Percentiles rank a stretch among this genome's conserved stretches.
These are phyloP conservation scores for Nidularia sp. DNA, from an alignment of 768 basidiomycete genomes.

Conservation along the genomic window DNA sequence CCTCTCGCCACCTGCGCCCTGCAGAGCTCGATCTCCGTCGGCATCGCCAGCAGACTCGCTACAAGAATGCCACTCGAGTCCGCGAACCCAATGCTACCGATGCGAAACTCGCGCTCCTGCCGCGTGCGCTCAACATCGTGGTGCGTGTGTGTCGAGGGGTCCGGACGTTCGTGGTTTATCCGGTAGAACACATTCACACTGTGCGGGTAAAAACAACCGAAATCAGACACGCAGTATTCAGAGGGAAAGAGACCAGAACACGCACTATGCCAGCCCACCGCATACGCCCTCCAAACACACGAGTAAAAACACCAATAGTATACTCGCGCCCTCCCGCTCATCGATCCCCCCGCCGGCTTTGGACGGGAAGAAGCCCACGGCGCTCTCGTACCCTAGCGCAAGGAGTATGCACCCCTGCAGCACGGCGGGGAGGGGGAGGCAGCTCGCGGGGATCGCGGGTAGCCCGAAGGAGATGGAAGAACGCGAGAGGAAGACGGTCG, in stretches of 20 bases:
- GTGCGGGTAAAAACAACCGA: not conserved
- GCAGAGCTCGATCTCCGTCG: constrained; percentile 76
- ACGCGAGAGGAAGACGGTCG: constrained; percentile 90
- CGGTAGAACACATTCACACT: constrained; percentile 88
- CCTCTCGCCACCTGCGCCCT: constrained; percentile 66
- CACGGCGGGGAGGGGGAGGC: constrained; percentile 75
- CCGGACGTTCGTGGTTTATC: constrained; percentile 68
- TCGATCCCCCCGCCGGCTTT: constrained; percentile 24
- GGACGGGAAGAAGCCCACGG: constrained; percentile 52
- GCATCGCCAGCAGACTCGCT: constrained; percentile 65
- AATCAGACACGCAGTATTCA: constrained; percentile 6
- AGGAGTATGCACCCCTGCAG: constrained; percentile 67
- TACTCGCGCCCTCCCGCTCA: constrained; percentile 33
- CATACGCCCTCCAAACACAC: constrained; percentile 89
- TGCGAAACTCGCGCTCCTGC: constrained; percentile 86
- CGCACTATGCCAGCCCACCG: constrained; percentile 89
- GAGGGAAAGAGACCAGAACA: constrained; percentile 12
- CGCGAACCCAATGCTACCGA: constrained; percentile 84
- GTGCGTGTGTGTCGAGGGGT: constrained; percentile 27
- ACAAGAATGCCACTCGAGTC: constrained; percentile 73
- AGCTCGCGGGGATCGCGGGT: constrained; percentile 65
- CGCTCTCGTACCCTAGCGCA: constrained; percentile 61
- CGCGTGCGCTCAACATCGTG: constrained; percentile 54
- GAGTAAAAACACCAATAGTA: constrained; percentile 66
- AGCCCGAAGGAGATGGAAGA: constrained; percentile 85